Evolutionary conservation across 345 rosid genomes (phyloP).

Genomic region (Dipteronia sinensis): DNA sequence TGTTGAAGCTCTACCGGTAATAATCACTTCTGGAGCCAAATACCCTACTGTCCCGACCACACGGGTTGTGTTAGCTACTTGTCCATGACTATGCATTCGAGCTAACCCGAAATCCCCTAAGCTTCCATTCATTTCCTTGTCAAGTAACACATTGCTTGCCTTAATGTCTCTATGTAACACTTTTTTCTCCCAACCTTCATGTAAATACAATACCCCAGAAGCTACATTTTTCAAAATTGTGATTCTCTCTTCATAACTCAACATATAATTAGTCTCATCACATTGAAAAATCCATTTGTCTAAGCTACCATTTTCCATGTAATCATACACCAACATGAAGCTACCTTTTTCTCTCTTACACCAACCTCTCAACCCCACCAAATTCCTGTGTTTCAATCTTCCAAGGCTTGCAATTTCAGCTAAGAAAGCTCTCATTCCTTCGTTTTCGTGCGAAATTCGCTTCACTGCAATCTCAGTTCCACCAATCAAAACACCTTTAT

Average conservation of each 20-base stretch:
- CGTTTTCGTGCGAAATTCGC: slow-evolving; percentile 62
- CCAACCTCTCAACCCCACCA: slow-evolving; percentile 82
- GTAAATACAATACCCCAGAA: slow-evolving; percentile 60
- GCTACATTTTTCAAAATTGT: slow-evolving; percentile 67
- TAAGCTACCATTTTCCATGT: slow-evolving; percentile 80
- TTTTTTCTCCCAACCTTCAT: slow-evolving; percentile 76
- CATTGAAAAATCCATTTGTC: slow-evolving; percentile 55
- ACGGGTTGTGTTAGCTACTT: slow-evolving; percentile 56
- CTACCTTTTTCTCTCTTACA: slow-evolving; percentile 68
- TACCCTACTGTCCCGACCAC: slow-evolving; percentile 82
- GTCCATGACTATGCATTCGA: slow-evolving; percentile 64
- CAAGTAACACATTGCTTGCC: slow-evolving; percentile 82
- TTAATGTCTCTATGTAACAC: slow-evolving; percentile 82
- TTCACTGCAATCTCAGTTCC: slow-evolving; percentile 70
- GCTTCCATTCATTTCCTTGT: slow-evolving; percentile 68
- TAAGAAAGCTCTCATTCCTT: slow-evolving; percentile 68
- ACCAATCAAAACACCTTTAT: slow-evolving; percentile 69
- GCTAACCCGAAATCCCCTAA: slow-evolving; percentile 80
- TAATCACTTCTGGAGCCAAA: slow-evolving; percentile 66
- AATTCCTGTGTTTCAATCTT: slow-evolving; percentile 62
- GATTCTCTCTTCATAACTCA: slow-evolving; percentile 55
- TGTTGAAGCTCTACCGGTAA: slow-evolving; percentile 44
- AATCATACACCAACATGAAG: slow-evolving; percentile 78
- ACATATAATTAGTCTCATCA: slow-evolving; percentile 33
- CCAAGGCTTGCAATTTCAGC: slow-evolving; percentile 83